Base-by-base conservation (phyloP, 805 yeast genomes). In the Blastobotrys peoriensis region DNA sequence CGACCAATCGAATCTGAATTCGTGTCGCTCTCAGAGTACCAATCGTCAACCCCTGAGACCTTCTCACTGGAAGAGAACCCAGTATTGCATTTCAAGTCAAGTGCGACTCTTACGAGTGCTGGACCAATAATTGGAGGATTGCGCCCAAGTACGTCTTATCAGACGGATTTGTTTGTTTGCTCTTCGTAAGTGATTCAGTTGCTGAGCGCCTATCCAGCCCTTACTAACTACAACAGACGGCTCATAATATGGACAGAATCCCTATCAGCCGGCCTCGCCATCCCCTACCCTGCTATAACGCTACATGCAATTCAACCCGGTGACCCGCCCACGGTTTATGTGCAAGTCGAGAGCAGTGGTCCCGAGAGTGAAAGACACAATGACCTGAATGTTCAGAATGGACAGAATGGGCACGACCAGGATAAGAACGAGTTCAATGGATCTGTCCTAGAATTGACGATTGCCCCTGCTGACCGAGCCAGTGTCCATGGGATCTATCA, bases 51-150 rank as follows among this genome's bases (percentile, higher is more conserved):
- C 0, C 67, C 67, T 5, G 64, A 58, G 9, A 44, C 55, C 5
- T 63, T 55, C 40, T 58, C 65, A 3, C 51, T 63, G 19, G 64
- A 62, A 13, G 66, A 62, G 34, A 44, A 49, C 13, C 64, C 65
- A 1, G 59, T 63, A 27, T 51, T 63, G 18, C 55, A 55, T 41
- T 40, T 43, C 23, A 36, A 45, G 30, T 23, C 41, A 6, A n/a
- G 48, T n/a, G 43, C 45, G 15, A 21, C 36, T 5, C 10, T 45
- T 3, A 49, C 13, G 22, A 16, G 21, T 46, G 9, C 35, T 34
- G 1, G 23, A 38, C 13, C 33, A 6, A 17, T 49, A 44, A 28
- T 40, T 19, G 16, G 39, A 39, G 23, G 16, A 30, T 9, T 17
- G 21, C 25, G 22, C 28, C 20, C 27, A 30, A 3, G 22, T 19